These are phyloP conservation scores for Myrica gale DNA, from an alignment of 306 rosid genomes.

Conservation along the genomic window DNA sequence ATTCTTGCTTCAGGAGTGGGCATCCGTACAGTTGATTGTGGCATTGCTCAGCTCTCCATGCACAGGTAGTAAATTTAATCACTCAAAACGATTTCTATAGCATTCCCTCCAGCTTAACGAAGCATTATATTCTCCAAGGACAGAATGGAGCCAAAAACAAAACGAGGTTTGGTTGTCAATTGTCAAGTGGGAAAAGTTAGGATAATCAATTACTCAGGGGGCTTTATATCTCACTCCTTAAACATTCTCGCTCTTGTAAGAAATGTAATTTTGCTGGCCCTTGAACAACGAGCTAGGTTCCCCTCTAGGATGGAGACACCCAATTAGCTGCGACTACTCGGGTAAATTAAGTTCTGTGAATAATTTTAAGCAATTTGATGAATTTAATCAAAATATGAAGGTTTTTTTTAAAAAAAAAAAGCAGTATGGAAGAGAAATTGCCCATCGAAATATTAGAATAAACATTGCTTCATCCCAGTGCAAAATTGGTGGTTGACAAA, in stretches of 20 bases:
- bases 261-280: neutral
- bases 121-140: neutral
- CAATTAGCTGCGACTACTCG: neutral
- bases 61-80: conserved; percentile 65
- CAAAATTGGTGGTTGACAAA: neutral
- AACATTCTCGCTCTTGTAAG: neutral
- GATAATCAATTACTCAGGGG: neutral
- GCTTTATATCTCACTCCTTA: neutral
- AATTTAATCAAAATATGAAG: neutral
- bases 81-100: neutral
- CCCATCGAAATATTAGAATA: neutral
- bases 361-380: neutral
- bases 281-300: neutral
- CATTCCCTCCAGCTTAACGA: neutral
- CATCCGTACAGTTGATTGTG: conserved; percentile 94
- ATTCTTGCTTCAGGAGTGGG: conserved; percentile 94
- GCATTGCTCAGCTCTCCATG: conserved; percentile 97
- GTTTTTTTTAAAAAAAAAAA: neutral
- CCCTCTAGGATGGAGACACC: neutral
- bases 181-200: neutral
- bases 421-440: no score
- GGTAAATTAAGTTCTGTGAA: neutral
- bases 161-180: neutral
- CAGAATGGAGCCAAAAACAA: neutral
- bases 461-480: neutral